These are phyloP conservation scores for Yamadazyma blattariae DNA, from an alignment of 1,139 yeast species.

Conservation along the genomic window DNA sequence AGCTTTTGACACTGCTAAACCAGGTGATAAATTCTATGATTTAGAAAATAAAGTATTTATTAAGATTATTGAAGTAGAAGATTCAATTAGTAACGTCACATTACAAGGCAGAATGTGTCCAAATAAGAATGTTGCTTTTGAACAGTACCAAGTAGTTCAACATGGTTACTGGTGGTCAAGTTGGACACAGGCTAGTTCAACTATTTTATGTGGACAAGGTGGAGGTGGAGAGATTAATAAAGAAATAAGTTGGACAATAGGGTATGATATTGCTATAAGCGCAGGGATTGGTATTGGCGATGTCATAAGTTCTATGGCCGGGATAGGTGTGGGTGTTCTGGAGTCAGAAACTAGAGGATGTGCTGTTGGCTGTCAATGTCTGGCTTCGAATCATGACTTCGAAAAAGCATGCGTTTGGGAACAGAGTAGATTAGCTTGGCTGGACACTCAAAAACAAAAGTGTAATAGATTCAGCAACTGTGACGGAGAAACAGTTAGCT, in stretches of 20 bases:
- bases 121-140: not conserved
- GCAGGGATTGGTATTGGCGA: conserved; percentile 1
- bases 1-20: no score
- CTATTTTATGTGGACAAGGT: conserved; percentile 1
- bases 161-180: conserved; percentile 3
- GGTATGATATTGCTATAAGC: conserved; percentile 1
- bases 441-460: conserved; percentile 1
- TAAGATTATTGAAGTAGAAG: not conserved
- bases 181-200: conserved; percentile 3
- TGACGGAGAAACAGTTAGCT: not conserved
- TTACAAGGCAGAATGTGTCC: not conserved
- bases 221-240: conserved; percentile 3
- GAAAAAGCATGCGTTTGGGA: conserved; percentile 1
- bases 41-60: not conserved
- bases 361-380: not conserved
- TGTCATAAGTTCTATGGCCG: not conserved
- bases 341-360: conserved; percentile 1
- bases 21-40: conserved; percentile 1
- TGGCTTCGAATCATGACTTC: not conserved
- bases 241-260: conserved; percentile 1
- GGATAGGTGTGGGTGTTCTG: not conserved
- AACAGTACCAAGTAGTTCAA: conserved; percentile 2
- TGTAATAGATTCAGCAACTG: not conserved
- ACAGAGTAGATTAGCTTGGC: conserved; percentile 1
- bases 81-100: not conserved